Percentiles rank a stretch among this genome's conserved stretches.
Evolutionary conservation across 2,329 filamentous ascomycete genomes (phyloP).

Genomic region (Aureobasidium pullulans): DNA sequence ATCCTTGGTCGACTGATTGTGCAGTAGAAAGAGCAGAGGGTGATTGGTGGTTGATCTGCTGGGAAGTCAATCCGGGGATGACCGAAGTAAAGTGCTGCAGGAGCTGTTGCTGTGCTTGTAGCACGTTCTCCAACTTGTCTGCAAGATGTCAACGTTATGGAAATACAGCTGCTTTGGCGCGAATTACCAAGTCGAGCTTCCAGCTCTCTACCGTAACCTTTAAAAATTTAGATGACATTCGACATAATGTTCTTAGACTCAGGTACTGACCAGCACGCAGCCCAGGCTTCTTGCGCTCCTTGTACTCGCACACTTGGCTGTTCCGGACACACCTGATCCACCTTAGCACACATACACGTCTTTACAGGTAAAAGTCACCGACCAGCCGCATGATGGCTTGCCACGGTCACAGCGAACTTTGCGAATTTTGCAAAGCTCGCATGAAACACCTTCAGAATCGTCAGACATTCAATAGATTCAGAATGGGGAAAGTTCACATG

Average conservation of each 20-base stretch:
- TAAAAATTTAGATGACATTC: background rate
- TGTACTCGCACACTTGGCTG: slow-evolving; percentile 59
- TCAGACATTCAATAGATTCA: slow-evolving; percentile 7
- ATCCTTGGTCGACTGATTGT: slow-evolving; percentile 29
- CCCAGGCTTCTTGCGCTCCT: slow-evolving; percentile 63
- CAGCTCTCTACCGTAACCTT: slow-evolving; percentile 51
- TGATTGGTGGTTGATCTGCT: slow-evolving; percentile 8
- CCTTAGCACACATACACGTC: background rate
- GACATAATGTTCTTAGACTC: background rate
- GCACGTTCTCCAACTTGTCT: slow-evolving; percentile 41
- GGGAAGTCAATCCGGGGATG: slow-evolving; percentile 16
- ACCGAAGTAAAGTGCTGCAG: slow-evolving; percentile 35
- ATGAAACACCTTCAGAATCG: slow-evolving; percentile 36
- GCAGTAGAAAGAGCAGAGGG: slow-evolving; percentile 7
- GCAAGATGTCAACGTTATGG: slow-evolving; percentile 8
- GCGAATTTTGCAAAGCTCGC: slow-evolving; percentile 73
- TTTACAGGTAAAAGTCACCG: background rate
- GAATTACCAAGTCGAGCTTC: slow-evolving; percentile 47
- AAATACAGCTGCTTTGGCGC: slow-evolving; percentile 24
- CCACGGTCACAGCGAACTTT: slow-evolving; percentile 66
- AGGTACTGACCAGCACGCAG: slow-evolving; percentile 41
- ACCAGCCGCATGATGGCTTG: slow-evolving; percentile 67
- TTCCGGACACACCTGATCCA: slow-evolving; percentile 50
- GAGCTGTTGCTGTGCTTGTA: slow-evolving; percentile 39
- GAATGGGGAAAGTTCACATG: background rate